A percentile compares a stretch with the other conserved stretches of the same genome.
phyloP scores from a whole-genome alignment of 352 stramenopile species.

The Pythium sp. region DNA sequence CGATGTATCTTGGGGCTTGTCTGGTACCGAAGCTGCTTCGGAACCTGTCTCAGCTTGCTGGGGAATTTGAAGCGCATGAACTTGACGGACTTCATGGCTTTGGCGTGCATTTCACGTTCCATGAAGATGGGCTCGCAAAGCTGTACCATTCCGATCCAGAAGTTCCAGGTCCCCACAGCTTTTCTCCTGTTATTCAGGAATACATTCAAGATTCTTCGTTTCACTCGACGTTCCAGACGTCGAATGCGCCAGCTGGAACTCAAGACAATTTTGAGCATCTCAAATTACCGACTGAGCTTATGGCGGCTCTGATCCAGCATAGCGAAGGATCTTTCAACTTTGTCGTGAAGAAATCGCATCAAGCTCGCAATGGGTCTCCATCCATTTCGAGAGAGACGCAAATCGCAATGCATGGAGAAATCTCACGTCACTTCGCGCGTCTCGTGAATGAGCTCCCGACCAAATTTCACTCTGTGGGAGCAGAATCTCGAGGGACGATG shows the following conservation, averaged over 20 bases:
- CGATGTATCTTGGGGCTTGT: slow-evolving; percentile 14
- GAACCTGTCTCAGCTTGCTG: slow-evolving; percentile 29
- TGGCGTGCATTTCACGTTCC: slow-evolving; percentile 46
- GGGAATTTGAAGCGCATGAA: slow-evolving; percentile 22
- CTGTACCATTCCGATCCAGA: background rate
- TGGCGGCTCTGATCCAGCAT: slow-evolving; percentile 1
- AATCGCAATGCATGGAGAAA: slow-evolving; percentile 23
- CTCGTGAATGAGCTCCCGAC: slow-evolving; percentile 42
- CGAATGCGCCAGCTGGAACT: slow-evolving; percentile 22
- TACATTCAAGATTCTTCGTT: slow-evolving; percentile 16
- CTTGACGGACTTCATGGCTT: slow-evolving; percentile 45
- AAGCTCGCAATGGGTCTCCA: slow-evolving; percentile 15
- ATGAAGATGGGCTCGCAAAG: slow-evolving; percentile 27
- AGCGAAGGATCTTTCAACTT: background rate
- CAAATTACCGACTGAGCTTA: slow-evolving; percentile 12
- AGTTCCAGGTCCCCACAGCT: slow-evolving; percentile 12
- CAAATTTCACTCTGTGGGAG: slow-evolving; percentile 28
- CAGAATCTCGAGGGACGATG: slow-evolving; percentile 28
- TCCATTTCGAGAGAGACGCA: slow-evolving; percentile 34
- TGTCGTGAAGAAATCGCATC: background rate
- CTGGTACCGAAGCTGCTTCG: slow-evolving; percentile 34
- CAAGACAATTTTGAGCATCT: slow-evolving; percentile 25
- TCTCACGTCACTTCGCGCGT: slow-evolving; percentile 29
- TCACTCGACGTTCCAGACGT: background rate
- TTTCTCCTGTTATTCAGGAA: slow-evolving; percentile 13